These are phyloP conservation scores for Lactuca sativa DNA, from an alignment of 129 eudicot genomes.

Conservation along the genomic window DNA sequence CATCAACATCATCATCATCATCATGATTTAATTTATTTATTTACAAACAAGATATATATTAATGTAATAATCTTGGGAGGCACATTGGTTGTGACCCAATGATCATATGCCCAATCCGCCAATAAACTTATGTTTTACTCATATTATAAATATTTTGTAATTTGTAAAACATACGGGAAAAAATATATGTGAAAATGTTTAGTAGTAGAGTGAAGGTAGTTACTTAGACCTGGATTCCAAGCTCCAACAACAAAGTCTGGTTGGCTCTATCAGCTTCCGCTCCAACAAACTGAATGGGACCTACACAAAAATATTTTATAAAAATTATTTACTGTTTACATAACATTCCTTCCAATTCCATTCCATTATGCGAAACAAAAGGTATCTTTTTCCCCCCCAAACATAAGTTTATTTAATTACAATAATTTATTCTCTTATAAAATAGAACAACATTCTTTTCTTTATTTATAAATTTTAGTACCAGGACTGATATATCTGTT, in stretches of 20 bases:
- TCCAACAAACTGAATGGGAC: constrained; percentile 93
- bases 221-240: constrained; percentile 55
- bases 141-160: too few species aligned
- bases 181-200: too few species aligned
- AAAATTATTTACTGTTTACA: not conserved
- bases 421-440: too few species aligned
- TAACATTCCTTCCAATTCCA: too few species aligned
- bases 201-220: not conserved
- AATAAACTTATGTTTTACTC: too few species aligned
- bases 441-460: not conserved
- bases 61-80: not conserved
- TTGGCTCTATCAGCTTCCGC: constrained; percentile 59
- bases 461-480: constrained; percentile 16
- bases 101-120: too few species aligned
- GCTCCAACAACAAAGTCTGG: constrained; percentile 87
- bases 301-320: constrained; percentile 34
- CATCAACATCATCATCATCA: not conserved
- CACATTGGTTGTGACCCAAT: too few species aligned
- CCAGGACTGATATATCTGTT: constrained; percentile 91
- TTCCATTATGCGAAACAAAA: too few species aligned
- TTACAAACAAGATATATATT: not conserved
- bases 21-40: not conserved
- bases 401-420: too few species aligned
- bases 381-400: too few species aligned
- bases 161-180: too few species aligned